These are phyloP conservation scores for Botrytis galanthina DNA, from an alignment of 2,329 filamentous ascomycete genomes.

Conservation along the genomic window DNA sequence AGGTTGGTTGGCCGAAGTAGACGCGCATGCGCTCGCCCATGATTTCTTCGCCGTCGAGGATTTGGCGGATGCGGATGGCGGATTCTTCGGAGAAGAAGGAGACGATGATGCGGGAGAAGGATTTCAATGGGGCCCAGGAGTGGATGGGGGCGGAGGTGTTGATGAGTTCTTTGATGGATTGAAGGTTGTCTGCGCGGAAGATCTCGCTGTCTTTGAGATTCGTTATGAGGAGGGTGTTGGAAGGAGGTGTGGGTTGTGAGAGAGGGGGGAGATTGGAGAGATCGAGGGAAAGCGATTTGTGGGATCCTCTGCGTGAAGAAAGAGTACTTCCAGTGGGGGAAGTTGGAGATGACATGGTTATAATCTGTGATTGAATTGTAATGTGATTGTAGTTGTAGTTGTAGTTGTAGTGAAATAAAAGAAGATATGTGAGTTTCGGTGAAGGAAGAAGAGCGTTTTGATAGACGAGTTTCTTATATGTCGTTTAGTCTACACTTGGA, in stretches of 20 bases:
- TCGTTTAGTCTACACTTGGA: not conserved
- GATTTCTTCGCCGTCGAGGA: conserved; percentile 72
- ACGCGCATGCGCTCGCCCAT: conserved; percentile 68
- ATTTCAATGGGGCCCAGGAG: conserved; percentile 77
- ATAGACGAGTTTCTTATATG: conserved; percentile 2
- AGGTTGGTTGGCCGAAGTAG: conserved; percentile 65
- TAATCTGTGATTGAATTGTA: conserved; percentile 12
- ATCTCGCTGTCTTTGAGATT: conserved; percentile 71
- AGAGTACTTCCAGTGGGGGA: conserved; percentile 27
- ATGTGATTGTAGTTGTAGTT: not conserved
- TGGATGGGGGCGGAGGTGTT: conserved; percentile 68
- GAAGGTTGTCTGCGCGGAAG: conserved; percentile 72
- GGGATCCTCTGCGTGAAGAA: conserved; percentile 28
- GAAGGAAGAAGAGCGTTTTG: not conserved
- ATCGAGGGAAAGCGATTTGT: conserved; percentile 63
- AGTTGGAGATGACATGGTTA: conserved; percentile 12
- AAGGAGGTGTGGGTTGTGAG: conserved; percentile 68
- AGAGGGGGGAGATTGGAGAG: conserved; percentile 70
- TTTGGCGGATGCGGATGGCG: conserved; percentile 67
- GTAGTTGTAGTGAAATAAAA: not conserved
- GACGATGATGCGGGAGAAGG: conserved; percentile 76
- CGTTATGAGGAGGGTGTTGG: conserved; percentile 82
- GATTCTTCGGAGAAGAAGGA: conserved; percentile 71
- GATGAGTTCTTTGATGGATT: conserved; percentile 70
- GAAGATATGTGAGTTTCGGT: conserved; percentile 3